Evolutionary conservation across 2,329 filamentous ascomycete genomes (phyloP).

Genomic region (Beauveria rudraprayagi): DNA sequence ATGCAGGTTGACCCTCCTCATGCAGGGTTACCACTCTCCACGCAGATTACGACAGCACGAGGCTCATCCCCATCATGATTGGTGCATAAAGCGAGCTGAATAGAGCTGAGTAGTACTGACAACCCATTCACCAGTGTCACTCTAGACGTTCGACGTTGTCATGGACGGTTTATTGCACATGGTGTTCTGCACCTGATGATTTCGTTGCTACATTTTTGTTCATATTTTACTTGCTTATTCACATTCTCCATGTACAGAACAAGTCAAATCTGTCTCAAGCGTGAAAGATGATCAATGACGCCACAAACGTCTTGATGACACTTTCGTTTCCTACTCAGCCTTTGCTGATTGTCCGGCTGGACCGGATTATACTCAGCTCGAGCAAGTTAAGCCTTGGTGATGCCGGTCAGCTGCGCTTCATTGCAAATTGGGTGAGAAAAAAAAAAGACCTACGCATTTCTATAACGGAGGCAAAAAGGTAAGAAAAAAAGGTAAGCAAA

Average conservation of each 20-base stretch:
- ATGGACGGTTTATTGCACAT: not conserved
- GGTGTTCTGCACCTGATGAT: not conserved
- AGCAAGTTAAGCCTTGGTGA: not conserved
- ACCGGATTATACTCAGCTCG: not conserved
- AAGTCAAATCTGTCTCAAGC: not conserved
- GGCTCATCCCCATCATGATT: not conserved
- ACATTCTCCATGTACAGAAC: not conserved
- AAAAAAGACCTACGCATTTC: not conserved
- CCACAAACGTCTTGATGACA: not conserved
- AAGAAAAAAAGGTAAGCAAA: not conserved
- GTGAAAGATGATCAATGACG: not conserved
- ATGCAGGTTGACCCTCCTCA: too few relatives aligned
- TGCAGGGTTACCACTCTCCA: not conserved
- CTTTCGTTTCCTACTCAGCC: not conserved
- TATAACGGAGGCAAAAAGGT: not conserved
- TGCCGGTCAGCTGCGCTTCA: not conserved
- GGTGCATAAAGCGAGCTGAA: not conserved
- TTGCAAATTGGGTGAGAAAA: not conserved
- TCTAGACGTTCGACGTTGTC: not conserved
- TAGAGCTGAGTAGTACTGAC: not conserved
- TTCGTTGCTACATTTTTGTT: not conserved
- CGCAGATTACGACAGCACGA: not conserved
- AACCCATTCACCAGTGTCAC: not conserved
- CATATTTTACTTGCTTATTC: not conserved
- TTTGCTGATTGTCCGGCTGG: not conserved